Evolutionary conservation across 2,329 filamentous ascomycete species (phyloP).

Genomic region (Pseudocercospora fuligena): DNA sequence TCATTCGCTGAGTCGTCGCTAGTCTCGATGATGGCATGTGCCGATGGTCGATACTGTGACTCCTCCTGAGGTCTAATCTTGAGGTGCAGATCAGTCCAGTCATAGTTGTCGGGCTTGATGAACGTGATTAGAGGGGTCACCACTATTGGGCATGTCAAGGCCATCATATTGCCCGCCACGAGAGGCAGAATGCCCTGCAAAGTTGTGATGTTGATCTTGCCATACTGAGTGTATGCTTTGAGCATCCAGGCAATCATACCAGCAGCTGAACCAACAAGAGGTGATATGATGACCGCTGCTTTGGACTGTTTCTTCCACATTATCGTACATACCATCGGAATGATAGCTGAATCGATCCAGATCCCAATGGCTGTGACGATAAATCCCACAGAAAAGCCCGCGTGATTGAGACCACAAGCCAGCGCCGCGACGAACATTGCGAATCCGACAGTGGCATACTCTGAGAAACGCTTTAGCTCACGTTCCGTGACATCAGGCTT

Average conservation of each 20-base stretch:
- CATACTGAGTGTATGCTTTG: constrained; percentile 24
- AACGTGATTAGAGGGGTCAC: constrained; percentile 64
- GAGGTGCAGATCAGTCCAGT: constrained; percentile 74
- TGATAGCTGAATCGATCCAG: constrained; percentile 35
- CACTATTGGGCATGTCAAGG: constrained; percentile 66
- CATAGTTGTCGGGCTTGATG: constrained; percentile 74
- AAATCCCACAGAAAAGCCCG: constrained; percentile 33
- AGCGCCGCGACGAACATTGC: constrained; percentile 40
- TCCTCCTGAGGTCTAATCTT: constrained; percentile 36
- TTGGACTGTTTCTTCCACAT: constrained; percentile 38
- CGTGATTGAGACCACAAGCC: constrained; percentile 28
- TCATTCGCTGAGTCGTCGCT: constrained; percentile 73
- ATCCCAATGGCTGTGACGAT: constrained; percentile 33
- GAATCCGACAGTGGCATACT: constrained; percentile 43
- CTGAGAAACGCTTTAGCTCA: constrained; percentile 42
- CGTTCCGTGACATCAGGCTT: constrained; percentile 40
- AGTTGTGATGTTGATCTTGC: constrained; percentile 25
- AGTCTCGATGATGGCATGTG: constrained; percentile 61
- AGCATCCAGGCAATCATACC: constrained; percentile 40
- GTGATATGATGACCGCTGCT: constrained; percentile 12
- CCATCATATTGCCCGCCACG: constrained; percentile 72
- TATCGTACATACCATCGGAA: constrained; percentile 40
- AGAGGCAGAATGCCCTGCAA: constrained; percentile 19
- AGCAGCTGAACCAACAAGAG: constrained; percentile 61
- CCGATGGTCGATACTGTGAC: constrained; percentile 11